Evolutionary conservation across 2,329 filamentous ascomycete genomes (phyloP).

Genomic region (Diaporthe sp.): DNA sequence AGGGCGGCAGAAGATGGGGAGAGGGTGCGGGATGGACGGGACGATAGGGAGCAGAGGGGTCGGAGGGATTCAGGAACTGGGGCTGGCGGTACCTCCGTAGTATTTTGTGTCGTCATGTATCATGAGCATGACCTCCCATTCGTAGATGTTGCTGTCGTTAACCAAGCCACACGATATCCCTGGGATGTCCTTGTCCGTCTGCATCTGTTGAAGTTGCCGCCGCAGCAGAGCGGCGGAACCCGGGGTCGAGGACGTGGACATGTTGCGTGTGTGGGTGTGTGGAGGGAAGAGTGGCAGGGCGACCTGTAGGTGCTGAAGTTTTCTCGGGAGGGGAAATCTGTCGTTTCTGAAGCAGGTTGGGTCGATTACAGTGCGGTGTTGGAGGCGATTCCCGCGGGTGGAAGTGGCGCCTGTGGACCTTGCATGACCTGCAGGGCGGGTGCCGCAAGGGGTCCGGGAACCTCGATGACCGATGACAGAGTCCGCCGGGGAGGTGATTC

Average conservation of each 20-base stretch:
- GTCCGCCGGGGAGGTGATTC: background rate
- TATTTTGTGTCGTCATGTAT: conserved; percentile 93
- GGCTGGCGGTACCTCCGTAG: conserved; percentile 78
- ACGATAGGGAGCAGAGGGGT: background rate
- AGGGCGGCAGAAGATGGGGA: background rate
- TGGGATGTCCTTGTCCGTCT: conserved; percentile 88
- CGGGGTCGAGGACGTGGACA: conserved; percentile 41
- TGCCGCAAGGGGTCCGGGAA: conserved; percentile 10
- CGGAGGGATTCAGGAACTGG: background rate
- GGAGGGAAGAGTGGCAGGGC: background rate
- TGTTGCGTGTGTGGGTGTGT: conserved; percentile 7
- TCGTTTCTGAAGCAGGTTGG: background rate
- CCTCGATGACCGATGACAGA: background rate
- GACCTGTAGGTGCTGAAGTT: too few species aligned
- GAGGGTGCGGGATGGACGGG: conserved; percentile 5
- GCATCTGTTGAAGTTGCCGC: conserved; percentile 94
- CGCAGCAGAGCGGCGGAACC: conserved; percentile 72
- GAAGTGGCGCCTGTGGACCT: conserved; percentile 24
- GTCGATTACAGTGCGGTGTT: background rate
- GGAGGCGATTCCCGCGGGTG: conserved; percentile 6
- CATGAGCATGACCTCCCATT: conserved; percentile 99
- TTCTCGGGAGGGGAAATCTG: background rate
- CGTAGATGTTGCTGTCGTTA: conserved; percentile 87
- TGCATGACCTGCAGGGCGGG: conserved; percentile 20
- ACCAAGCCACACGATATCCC: conserved; percentile 94